These are phyloP conservation scores for Penicillium sp. DNA, from an alignment of 2,329 filamentous ascomycete genomes.

Conservation along the genomic window DNA sequence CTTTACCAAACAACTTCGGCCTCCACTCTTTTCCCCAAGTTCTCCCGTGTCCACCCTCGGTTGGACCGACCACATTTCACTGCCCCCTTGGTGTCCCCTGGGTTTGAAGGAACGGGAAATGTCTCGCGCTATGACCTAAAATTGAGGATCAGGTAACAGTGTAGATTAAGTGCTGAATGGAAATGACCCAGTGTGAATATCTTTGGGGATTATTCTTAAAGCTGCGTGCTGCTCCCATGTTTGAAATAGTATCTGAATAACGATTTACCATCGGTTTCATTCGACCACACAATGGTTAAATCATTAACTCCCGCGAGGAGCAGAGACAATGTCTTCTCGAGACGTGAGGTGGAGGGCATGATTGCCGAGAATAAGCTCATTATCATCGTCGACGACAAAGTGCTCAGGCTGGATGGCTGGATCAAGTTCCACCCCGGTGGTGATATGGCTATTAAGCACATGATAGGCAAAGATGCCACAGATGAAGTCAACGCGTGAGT, in stretches of 20 bases:
- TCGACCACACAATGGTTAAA: slow-evolving; percentile 2
- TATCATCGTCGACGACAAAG: slow-evolving; percentile 75
- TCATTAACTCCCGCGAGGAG: slow-evolving; percentile 1
- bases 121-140: slow-evolving; percentile 6
- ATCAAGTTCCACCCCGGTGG: slow-evolving; percentile 87
- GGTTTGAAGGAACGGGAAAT: slow-evolving; percentile 6
- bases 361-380: slow-evolving; percentile 78
- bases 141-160: slow-evolving; percentile 6
- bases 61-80: slow-evolving; percentile 12
- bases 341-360: slow-evolving; percentile 66
- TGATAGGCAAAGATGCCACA: slow-evolving; percentile 89
- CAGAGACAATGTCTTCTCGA: slow-evolving; percentile 20
- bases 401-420: slow-evolving; percentile 86
- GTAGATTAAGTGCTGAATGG: slow-evolving; percentile 4
- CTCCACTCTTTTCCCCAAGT: slow-evolving; percentile 5
- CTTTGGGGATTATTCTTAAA: not conserved
- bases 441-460: slow-evolving; percentile 81
- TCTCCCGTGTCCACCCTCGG: slow-evolving; percentile 12
- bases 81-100: slow-evolving; percentile 16
- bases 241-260: not conserved
- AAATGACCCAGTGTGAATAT: not conserved
- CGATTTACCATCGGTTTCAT: not conserved
- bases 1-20: not conserved
- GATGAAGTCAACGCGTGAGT: slow-evolving; percentile 85
- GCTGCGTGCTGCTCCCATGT: not conserved